Evolutionary conservation across 2,329 filamentous ascomycete species (phyloP), one percentile per base, ranked within the genome.

Genomic region (Hypoxylon sp.): DNA sequence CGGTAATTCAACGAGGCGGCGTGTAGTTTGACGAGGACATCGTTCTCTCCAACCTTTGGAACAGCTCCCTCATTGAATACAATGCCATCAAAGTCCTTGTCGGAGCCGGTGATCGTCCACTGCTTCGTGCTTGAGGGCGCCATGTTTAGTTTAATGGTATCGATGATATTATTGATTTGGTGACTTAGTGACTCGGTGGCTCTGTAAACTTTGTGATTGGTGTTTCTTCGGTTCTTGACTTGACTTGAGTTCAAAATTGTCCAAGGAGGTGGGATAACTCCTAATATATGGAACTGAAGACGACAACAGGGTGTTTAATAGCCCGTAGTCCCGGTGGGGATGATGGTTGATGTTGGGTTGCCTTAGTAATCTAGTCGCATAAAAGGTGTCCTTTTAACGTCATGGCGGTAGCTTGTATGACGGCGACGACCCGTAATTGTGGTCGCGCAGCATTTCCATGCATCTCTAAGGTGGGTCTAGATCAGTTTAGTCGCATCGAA

Each of bases 11-110:
- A 81, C 28, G 85, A 85, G 5, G 82, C 85, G 13, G 82, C 84
- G 55, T 82, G 79, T 25, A 87, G 83, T 78, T 90, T 91, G 72
- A 94, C 88, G 34, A 94, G 84, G 5, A 93, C 90, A 25, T 94
- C 89, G 67, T 87, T 86, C 60, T 93, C 90, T 50, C 91, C 91
- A 1, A 91, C 75, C 70, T 87, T 79, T 13, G 90, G 89, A 2
- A 93, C 75, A 0, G 84, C 74, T 0, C 80, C 83, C 51, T 88
- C 83, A 65, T 84, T 80, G 72, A 87, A 85, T 73, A 83, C 79
- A 41, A 93, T 82, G 45, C 82, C 82, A 50, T 91, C 87, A 73
- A 93, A 90, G 72, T 83, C 87, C 56, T 82, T 84, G 43, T 83
- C 77, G 1, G 70, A 80, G 70, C 83, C 83, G 34, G 80, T 79